Evolutionary conservation across 2,329 filamentous ascomycete genomes (phyloP), one percentile per base, ranked within the genome.

Genomic region (Stachybotrys echinatus): DNA sequence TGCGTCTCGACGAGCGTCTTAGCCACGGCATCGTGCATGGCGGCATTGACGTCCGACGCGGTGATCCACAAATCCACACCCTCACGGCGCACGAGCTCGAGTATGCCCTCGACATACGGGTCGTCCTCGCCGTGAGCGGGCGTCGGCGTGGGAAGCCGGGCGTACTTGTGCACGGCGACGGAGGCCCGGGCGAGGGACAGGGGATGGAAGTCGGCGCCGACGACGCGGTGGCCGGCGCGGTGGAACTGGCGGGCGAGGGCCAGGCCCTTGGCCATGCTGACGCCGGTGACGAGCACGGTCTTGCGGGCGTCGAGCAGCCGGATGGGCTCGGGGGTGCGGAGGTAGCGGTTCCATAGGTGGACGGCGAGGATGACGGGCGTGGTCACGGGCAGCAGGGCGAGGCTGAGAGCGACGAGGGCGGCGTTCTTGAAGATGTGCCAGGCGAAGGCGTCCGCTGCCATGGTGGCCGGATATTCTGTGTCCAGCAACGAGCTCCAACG

Each of bases 261-360:
- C 3, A 91, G 73, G 4, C 86, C 87, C 62, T 89, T 88, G 42
- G 80, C 75, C 78, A 89, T 91, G 43, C 82, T 81, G 3, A 90
- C 75, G 2, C 88, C 87, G 0, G 87, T 90, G 40, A 92, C 77
- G 14, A 92, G 75, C 34, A 91, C 71, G 0, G 78, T 87, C 48
- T 59, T 58, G 18, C 31, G 52, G 23, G 53, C 48, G 12, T 42
- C 23, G 6, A 42, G 49, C 10, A 34, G 27, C 21, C 1, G 47
- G 6, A 18, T 19, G 2, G 14, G 20, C 40, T 4, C 49, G 47
- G 2, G 45, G 18, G 8, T 52, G 23, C 1, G 38, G 23, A 1
- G 34, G 44, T 39, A 2, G 27, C 45, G 23, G 44, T 51, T 39
- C 46, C 39, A 56, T 2, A 62, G 18, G 6, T 52, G 55, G 21